Evolutionary conservation across 306 rosid genomes (phyloP), one percentile per base, ranked within the genome.

Genomic region (Phaseolus lunatus): DNA sequence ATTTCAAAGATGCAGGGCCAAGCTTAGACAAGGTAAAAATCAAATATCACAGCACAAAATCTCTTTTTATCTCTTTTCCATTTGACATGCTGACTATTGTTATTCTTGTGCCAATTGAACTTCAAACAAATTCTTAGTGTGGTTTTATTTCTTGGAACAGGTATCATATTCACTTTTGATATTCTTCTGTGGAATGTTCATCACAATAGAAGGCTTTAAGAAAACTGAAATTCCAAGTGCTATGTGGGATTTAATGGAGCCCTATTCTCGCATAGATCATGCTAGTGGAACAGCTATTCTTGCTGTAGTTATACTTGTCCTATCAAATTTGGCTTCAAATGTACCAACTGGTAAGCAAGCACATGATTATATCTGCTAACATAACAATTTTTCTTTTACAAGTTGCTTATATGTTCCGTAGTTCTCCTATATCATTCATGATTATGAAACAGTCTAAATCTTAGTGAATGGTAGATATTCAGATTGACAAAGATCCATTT

Each of bases 171-270:
- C 97, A 2, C 93, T 95, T 73, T 69, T 95, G 82, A 75, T 92
- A 68, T 95, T 95, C 91, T 92, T 95, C 74, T 90, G 99, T 66
- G 99, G 96, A 80, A 92, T 95, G 99, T 92, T 95, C 37, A 88
- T 95, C 81, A 89, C 97, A 13, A 97, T 95, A 31, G 92, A 85
- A 9, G 99, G 99, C 10, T 92, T 95, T 78, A 89, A 92, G 77
- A 86, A 84, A 81, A 95, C 97, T 19, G 97, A 93, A 71, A 87
- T 92, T 62, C 99, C 99, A 79, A 86, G 91, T 81, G 68, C 90
- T 33, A 15, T 92, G 3, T 95, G 98, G 98, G 91, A 90, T 31
- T 70, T 81, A 13, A 86, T 95, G 90, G 92, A 81, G 82, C 97
- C 96, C 7, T 78, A 80, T 85, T 90, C 97, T 1, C 61, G 80